Conservation (phyloP, 2,329 filamentous ascomycete genomes). For the Aspergillus sp. region DNA sequence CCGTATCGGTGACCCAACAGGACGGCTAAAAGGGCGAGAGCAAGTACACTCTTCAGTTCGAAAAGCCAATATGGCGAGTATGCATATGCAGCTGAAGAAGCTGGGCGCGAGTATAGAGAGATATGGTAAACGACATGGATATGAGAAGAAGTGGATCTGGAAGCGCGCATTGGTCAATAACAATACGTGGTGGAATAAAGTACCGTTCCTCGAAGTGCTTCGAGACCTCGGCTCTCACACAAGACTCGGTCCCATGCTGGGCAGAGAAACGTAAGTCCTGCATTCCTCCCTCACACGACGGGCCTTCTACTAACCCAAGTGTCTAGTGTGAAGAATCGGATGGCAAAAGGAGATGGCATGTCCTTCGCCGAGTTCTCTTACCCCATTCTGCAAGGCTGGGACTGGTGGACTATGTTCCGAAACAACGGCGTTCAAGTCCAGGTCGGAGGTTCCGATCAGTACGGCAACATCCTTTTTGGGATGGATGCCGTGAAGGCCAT, state of each 20-base stretch:
- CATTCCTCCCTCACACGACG: background rate
- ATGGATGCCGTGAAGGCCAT: slow-evolving; percentile 80
- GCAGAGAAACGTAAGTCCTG: slow-evolving; percentile 73
- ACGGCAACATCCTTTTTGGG: slow-evolving; percentile 89
- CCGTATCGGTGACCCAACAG: slow-evolving; percentile 47
- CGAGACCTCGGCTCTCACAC: slow-evolving; percentile 69
- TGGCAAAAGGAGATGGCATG: slow-evolving; percentile 87
- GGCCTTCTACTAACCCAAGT: background rate
- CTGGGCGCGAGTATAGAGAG: slow-evolving; percentile 72
- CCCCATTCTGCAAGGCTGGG: slow-evolving; percentile 90
- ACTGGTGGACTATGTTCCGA: slow-evolving; percentile 90
- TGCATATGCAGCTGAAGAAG: slow-evolving; percentile 53
- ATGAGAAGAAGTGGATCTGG: slow-evolving; percentile 62
- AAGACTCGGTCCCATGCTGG: slow-evolving; percentile 81
- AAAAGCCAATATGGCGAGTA: slow-evolving; percentile 46
- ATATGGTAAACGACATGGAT: slow-evolving; percentile 65
- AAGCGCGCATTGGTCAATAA: slow-evolving; percentile 74
- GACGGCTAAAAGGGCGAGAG: slow-evolving; percentile 40
- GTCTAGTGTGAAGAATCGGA: slow-evolving; percentile 70
- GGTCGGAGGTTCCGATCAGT: slow-evolving; percentile 94
- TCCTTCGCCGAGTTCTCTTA: slow-evolving; percentile 92
- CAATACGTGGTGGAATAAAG: slow-evolving; percentile 72
- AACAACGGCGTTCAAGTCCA: slow-evolving; percentile 73
- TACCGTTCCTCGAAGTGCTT: slow-evolving; percentile 72
- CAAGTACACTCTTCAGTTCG: slow-evolving; percentile 35